Base-by-base conservation (phyloP, 345 rosid species). In the Moricandia arvensis region DNA sequence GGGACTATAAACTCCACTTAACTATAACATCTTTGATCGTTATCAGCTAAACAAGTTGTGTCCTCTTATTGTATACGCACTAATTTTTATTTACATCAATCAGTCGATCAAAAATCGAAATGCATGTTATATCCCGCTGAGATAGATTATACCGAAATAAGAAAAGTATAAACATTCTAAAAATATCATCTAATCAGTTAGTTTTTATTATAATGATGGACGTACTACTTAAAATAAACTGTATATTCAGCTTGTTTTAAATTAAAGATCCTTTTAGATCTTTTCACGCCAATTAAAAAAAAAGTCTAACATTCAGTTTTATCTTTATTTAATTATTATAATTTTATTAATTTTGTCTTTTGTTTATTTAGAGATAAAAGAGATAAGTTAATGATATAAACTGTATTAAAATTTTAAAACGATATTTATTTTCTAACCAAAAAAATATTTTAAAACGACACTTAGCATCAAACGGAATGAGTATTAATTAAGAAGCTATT, bases 1-100 rank as follows among this genome's bases (percentile, higher is more conserved):
- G 35, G 61, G 61, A 58, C 43, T 64, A 10, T 33, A 47, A 55
- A 13, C 61, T 63, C 37, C 71, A 7, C 51, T 63, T 31, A 41
- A 41, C 58, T 55, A 51, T 68, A 51, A 75, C 26, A 49, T 12
- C 0, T 61, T 69, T 61, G 61, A 75, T 49, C 5, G 15, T 30
- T 31, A 31, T 51, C 8, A 60, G 53, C 17, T 47, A 47, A 33
- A 45, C 45, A 34, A 45, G 43, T 75, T 67, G 31, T 47, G 62
- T 60, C 49, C 13, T 57, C 35, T 27, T 21, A 35, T 3, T 43
- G 15, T 68, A 45, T 27, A 30, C 15, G 45, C 47, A 69, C 63
- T 61, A 24, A 24, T 1, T 45, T 65, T 13, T 57, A n/a, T 45
- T 45, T 47, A 27, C 10, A 58, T 59, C 66, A 66, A 59, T 58